A percentile compares a stretch with the other conserved stretches of the same genome.
Evolutionary conservation across 768 basidiomycete species (phyloP).

Genomic region (Crepidotus variabilis): DNA sequence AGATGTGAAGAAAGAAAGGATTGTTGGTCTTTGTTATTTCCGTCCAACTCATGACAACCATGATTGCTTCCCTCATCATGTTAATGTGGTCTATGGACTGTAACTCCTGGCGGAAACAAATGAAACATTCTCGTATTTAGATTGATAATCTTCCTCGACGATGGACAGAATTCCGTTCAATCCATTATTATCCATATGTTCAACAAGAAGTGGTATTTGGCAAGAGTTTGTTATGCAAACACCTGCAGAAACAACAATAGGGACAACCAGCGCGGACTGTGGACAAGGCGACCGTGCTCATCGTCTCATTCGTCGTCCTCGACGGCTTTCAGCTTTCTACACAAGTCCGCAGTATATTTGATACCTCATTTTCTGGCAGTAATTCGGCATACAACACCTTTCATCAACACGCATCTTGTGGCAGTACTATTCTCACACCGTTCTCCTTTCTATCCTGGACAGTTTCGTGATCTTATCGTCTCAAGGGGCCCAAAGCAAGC

Average conservation of each 20-base stretch:
- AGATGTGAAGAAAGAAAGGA: constrained; percentile 17
- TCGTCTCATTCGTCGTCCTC: not conserved
- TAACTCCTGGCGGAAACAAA: too few species aligned
- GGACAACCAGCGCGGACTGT: not conserved
- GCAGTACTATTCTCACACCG: not conserved
- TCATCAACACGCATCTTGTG: not conserved
- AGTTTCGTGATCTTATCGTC: not conserved
- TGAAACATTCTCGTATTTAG: too few species aligned
- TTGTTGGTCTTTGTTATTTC: constrained; percentile 23
- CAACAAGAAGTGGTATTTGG: not conserved
- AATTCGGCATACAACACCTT: not conserved
- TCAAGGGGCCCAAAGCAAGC: not conserved
- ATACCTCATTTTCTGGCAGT: not conserved
- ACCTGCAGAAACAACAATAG: not conserved
- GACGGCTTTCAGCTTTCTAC: not conserved
- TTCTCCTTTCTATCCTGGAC: not conserved
- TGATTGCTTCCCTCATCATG: not conserved
- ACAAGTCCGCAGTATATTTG: not conserved
- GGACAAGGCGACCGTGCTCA: too few species aligned
- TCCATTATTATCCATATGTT: too few species aligned
- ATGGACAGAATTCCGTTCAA: too few species aligned
- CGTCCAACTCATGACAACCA: not conserved
- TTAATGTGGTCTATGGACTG: not conserved
- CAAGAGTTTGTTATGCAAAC: not conserved
- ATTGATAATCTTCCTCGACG: too few species aligned